A percentile compares a stretch with the other conserved stretches of the same genome.
Conservation (phyloP, 73 alveolate genomes). For the Effrenium voratum region DNA sequence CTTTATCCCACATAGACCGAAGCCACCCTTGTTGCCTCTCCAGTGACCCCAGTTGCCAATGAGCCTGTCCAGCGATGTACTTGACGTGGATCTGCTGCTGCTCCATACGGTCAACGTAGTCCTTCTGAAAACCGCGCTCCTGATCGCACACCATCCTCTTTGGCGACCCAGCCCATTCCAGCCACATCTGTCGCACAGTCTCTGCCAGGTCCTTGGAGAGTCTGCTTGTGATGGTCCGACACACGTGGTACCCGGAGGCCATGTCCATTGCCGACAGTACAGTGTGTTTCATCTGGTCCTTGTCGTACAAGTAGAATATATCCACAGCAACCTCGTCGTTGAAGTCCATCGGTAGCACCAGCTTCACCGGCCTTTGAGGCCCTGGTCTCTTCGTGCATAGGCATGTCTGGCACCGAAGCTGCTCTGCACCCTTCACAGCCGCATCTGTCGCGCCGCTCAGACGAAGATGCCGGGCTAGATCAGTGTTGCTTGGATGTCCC, state of each 20-base stretch:
- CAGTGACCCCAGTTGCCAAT: too few relatives aligned
- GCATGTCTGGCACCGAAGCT: neutral
- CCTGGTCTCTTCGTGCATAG: neutral
- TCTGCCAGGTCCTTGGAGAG: neutral
- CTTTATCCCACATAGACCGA: too few relatives aligned
- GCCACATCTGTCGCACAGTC: neutral
- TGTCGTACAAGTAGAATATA: neutral
- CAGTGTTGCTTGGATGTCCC: neutral
- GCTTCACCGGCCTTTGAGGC: neutral
- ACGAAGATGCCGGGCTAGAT: slow-evolving; percentile 1
- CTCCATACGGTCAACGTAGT: too few relatives aligned
- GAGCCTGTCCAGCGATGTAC: too few relatives aligned
- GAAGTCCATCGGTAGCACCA: neutral
- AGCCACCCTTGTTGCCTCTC: too few relatives aligned
- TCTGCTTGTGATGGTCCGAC: neutral
- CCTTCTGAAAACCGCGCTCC: neutral
- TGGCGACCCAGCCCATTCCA: neutral
- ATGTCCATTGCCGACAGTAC: neutral
- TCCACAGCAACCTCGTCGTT: slow-evolving; percentile 33
- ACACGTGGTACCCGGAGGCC: slow-evolving; percentile 30
- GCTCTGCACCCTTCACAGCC: neutral
- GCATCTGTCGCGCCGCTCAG: neutral
- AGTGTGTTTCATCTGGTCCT: neutral
- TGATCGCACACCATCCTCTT: neutral
- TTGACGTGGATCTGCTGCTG: too few relatives aligned